phyloP scores from a whole-genome alignment of 495 filamentous ascomycete genomes.

The Cenococcum geophilum region DNA sequence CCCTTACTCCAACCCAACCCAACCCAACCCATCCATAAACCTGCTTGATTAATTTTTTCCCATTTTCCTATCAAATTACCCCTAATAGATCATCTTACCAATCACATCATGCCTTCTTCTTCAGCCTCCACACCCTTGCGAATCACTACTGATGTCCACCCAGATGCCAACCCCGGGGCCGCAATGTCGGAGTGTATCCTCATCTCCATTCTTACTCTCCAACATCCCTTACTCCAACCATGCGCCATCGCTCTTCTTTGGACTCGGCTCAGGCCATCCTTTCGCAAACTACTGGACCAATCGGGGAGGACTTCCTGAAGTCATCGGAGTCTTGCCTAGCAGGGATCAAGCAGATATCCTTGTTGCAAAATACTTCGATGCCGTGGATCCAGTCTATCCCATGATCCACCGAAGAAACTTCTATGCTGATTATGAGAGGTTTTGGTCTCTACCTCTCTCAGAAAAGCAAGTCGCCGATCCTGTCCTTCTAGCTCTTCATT shows the following conservation, averaged over 20 bases:
- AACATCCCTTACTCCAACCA: slow-evolving; percentile 60
- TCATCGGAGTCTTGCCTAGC: slow-evolving; percentile 61
- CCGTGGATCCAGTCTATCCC: slow-evolving; percentile 67
- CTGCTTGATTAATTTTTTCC: too few species aligned
- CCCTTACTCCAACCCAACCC: too few species aligned
- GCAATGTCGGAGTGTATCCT: slow-evolving; percentile 31
- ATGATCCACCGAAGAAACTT: slow-evolving; percentile 63
- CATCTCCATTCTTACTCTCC: slow-evolving; percentile 54
- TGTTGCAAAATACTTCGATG: slow-evolving; percentile 62
- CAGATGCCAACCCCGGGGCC: slow-evolving; percentile 8
- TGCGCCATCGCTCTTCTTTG: slow-evolving; percentile 61
- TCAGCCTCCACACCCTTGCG: not conserved
- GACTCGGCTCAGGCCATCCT: slow-evolving; percentile 58
- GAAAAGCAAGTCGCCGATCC: slow-evolving; percentile 52
- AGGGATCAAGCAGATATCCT: slow-evolving; percentile 68
- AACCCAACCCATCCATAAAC: too few species aligned
- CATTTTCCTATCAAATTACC: too few species aligned
- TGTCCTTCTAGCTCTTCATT: slow-evolving; percentile 57
- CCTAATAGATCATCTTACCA: too few species aligned
- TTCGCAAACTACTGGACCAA: slow-evolving; percentile 76
- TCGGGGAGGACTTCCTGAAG: slow-evolving; percentile 62
- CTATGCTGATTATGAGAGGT: slow-evolving; percentile 63
- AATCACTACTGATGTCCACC: not conserved
- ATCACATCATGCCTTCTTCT: too few species aligned
- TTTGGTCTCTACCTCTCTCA: slow-evolving; percentile 51